These are phyloP conservation scores for Pichia cactophila DNA, from an alignment of 1,139 yeast genomes.

Conservation along the genomic window DNA sequence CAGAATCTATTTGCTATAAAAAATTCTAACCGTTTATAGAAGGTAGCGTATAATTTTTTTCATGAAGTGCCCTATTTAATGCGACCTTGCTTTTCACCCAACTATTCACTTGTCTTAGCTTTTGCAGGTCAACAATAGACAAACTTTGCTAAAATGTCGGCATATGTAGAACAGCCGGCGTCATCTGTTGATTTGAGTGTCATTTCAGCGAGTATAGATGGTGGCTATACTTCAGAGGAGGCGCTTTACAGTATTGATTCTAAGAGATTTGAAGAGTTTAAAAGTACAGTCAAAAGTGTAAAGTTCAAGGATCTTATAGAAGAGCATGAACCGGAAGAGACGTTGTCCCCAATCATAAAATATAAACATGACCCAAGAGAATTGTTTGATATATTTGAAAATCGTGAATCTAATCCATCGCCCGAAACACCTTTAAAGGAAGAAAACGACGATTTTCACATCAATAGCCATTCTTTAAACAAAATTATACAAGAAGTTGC, in stretches of 20 bases:
- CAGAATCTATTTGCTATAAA: constrained; percentile 5
- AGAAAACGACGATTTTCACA: not conserved
- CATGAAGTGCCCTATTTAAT: not conserved
- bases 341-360: not conserved
- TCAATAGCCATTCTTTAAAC: not conserved
- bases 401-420: not conserved
- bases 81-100: not conserved
- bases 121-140: not conserved
- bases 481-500: not conserved
- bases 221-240: not conserved
- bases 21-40: not conserved
- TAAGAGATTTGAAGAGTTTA: not conserved
- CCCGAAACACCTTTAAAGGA: not conserved
- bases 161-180: not conserved
- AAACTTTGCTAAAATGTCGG: constrained; percentile 1
- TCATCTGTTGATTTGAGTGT: not conserved
- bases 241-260: not conserved
- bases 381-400: not conserved
- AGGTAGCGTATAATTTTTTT: not conserved
- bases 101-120: not conserved
- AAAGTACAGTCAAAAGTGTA: not conserved
- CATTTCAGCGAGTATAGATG: not conserved
- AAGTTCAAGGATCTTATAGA: not conserved
- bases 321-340: not conserved
- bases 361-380: not conserved